Base-by-base conservation (phyloP, 108 stramenopile species). In the Pseudonitzschia delicatissima region DNA sequence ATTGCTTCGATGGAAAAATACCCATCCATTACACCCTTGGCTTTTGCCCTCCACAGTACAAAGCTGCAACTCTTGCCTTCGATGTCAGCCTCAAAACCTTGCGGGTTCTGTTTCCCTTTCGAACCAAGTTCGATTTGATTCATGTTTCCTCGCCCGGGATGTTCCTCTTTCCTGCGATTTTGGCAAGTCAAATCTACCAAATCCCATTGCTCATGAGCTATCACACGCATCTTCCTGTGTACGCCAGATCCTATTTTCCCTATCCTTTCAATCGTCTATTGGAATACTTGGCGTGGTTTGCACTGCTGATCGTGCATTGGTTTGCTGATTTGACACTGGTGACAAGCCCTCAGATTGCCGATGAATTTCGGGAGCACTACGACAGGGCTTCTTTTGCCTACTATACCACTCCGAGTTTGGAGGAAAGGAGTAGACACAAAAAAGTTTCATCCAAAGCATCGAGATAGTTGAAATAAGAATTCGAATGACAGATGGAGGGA, bases 181-280 rank as follows among this genome's bases (percentile, higher is more conserved):
- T 86, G 12, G 42, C 45, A 32, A 57, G 78, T 3, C 63, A 77
- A 33, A 32, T 80, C 31, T 50, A 33, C 26, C 25, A 59, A 21
- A 74, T 78, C 47, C 81, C 84, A 2, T 39, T 86, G 11, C 63
- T 79, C 9, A 53, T 73, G 51, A 72, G 71, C 57, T 81, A 90
- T 64, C 94, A 95, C 70, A 95, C 94, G 9, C 90, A 93, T 73
- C 66, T 95, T 9, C 84, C 91, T 0, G 58, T 79, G 1, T 95
- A 95, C 57, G 82, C 78, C 1, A 45, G 73, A 36, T 44, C 67
- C n/a, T 92, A 95, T 49, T 21, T 87, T 32, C 40, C 67, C 21
- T 15, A 4, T 18, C 45, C 53, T 18, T 48, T 45, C 31, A 23
- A 27, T 34, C 13, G 1, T 37, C 25, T 81, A 21, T 57, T 57